phyloP scores from a whole-genome alignment of 306 rosid genomes.

The Urtica urens region DNA sequence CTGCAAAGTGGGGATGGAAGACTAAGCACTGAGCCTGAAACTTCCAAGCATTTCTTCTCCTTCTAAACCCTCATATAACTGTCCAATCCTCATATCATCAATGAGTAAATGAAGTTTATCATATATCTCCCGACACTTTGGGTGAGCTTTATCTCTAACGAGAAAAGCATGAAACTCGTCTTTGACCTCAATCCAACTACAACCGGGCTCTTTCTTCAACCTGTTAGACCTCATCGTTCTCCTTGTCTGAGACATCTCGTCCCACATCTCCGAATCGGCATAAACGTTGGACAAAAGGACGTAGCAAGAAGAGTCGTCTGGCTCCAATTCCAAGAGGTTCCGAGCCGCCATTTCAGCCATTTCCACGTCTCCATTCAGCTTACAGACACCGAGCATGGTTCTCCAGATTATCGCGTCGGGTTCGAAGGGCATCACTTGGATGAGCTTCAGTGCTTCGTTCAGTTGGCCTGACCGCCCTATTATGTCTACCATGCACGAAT shows the following conservation, averaged over 20 bases:
- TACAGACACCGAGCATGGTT: constrained; percentile 69
- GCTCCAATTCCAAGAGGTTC: constrained; percentile 45
- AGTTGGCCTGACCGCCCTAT: constrained; percentile 71
- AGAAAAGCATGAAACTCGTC: constrained; percentile 66
- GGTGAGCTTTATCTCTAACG: constrained; percentile 84
- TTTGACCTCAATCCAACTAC: constrained; percentile 91
- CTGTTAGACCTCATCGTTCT: constrained; percentile 47
- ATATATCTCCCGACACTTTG: constrained; percentile 51
- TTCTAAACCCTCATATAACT: constrained; percentile 1
- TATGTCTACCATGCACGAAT: constrained; percentile 81
- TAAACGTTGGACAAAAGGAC: constrained; percentile 59
- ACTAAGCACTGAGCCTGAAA: constrained; percentile 2
- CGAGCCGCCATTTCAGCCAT: constrained; percentile 62
- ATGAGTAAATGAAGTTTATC: constrained; percentile 42
- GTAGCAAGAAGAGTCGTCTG: constrained; percentile 69
- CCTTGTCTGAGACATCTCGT: constrained; percentile 54
- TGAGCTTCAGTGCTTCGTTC: constrained; percentile 46
- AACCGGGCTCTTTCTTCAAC: constrained; percentile 80
- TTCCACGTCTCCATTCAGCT: constrained; percentile 59
- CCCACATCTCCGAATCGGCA: constrained; percentile 73
- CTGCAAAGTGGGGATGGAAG: no score
- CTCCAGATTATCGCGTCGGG: constrained; percentile 77
- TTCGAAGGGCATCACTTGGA: constrained; percentile 70
- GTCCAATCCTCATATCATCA: constrained; percentile 43
- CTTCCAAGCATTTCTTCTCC: constrained; percentile 1